phyloP scores from a whole-genome alignment of 2,329 filamentous ascomycete genomes.

The Paecilomyces variotii region DNA sequence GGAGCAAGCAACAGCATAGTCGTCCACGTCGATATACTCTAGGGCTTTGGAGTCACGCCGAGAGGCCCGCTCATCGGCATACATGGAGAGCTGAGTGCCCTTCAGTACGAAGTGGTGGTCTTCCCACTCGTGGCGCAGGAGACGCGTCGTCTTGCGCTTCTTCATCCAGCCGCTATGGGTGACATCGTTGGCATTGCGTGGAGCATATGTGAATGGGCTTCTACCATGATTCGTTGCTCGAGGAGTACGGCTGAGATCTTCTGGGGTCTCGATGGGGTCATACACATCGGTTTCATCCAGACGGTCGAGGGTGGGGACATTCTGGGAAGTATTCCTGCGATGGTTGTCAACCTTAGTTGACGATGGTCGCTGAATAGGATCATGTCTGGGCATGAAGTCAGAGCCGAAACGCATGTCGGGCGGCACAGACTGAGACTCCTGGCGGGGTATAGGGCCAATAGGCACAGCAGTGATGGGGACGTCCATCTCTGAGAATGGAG shows the following conservation, averaged over 20 bases:
- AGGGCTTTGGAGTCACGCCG: slow-evolving; percentile 17
- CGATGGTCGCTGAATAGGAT: slow-evolving; percentile 40
- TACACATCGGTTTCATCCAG: slow-evolving; percentile 19
- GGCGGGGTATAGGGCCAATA: slow-evolving; percentile 64
- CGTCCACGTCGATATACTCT: slow-evolving; percentile 30
- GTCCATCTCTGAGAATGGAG: slow-evolving; percentile 85
- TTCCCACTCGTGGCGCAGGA: slow-evolving; percentile 89
- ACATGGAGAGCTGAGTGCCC: slow-evolving; percentile 54
- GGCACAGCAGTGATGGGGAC: slow-evolving; percentile 70
- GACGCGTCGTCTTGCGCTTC: slow-evolving; percentile 82
- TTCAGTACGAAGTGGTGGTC: slow-evolving; percentile 84
- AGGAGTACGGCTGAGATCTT: slow-evolving; percentile 17
- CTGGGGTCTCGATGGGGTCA: slow-evolving; percentile 23
- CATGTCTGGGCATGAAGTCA: slow-evolving; percentile 19
- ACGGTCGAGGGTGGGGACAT: slow-evolving; percentile 5
- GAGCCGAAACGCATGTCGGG: slow-evolving; percentile 80
- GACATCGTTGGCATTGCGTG: slow-evolving; percentile 35
- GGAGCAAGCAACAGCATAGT: slow-evolving; percentile 52
- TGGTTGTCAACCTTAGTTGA: slow-evolving; percentile 36
- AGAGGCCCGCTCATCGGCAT: slow-evolving; percentile 18
- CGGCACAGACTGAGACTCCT: slow-evolving; percentile 82
- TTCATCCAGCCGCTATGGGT: slow-evolving; percentile 83
- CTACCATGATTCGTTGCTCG: slow-evolving; percentile 11
- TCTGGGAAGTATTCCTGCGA: slow-evolving; percentile 13
- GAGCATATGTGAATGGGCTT: slow-evolving; percentile 11